Evolutionary conservation across 2,329 filamentous ascomycete species (phyloP).

Genomic region (Penicillium decumbens): DNA sequence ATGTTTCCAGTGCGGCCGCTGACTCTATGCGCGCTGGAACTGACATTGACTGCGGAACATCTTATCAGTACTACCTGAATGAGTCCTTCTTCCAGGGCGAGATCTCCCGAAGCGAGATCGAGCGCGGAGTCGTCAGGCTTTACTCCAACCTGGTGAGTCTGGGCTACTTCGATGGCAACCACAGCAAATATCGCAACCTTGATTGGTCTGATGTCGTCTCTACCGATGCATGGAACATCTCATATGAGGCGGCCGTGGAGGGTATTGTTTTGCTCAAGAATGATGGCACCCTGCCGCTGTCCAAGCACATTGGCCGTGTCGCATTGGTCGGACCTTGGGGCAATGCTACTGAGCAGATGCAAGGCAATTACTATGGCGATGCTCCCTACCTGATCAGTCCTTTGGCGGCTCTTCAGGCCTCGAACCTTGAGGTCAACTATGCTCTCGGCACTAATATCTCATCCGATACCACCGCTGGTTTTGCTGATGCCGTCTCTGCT

Average conservation of each 20-base stretch:
- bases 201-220: constrained; percentile 55
- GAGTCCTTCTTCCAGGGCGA: constrained; percentile 42
- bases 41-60: constrained; percentile 52
- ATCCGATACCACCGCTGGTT: constrained; percentile 27
- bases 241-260: neutral
- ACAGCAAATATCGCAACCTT: constrained; percentile 48
- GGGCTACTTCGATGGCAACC: constrained; percentile 51
- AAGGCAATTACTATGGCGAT: constrained; percentile 56
- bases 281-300: constrained; percentile 47
- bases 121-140: constrained; percentile 45
- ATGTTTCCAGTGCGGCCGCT: constrained; percentile 46
- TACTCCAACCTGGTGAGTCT: constrained; percentile 49
- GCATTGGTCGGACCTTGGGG: constrained; percentile 58
- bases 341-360: constrained; percentile 54
- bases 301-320: constrained; percentile 38
- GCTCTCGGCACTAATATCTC: constrained; percentile 38
- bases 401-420: constrained; percentile 48
- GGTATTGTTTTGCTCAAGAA: neutral
- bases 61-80: constrained; percentile 46
- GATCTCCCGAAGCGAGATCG: constrained; percentile 46
- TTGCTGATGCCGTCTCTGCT: constrained; percentile 32
- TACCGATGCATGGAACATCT: constrained; percentile 51
- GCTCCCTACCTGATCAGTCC: constrained; percentile 55
- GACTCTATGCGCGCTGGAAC: constrained; percentile 50
- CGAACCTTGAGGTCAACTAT: constrained; percentile 46